Conservation (phyloP, 1,284 basidiomycete genomes). For the Testicularia cyperi region DNA sequence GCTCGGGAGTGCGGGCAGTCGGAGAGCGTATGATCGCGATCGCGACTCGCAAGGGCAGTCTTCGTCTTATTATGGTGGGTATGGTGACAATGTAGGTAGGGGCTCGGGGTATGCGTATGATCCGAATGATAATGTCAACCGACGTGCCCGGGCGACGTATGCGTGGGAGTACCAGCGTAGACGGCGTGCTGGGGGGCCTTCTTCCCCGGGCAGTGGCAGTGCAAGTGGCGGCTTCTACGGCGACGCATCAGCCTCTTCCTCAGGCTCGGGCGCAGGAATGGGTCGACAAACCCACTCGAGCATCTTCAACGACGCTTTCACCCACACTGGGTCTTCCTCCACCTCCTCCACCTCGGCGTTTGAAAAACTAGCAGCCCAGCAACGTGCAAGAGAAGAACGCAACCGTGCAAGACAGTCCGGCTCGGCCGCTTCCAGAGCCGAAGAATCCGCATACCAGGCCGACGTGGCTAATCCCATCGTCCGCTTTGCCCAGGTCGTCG, state of each 20-base stretch:
- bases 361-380: constrained; percentile 26
- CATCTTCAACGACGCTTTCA: constrained; percentile 2
- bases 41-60: too few relatives aligned
- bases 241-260: neutral
- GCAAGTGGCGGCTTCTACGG: neutral
- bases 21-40: constrained; percentile 12
- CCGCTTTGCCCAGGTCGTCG: constrained; percentile 45
- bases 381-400: constrained; percentile 21
- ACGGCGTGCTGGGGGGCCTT: neutral
- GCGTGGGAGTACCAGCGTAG: constrained; percentile 56
- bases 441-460: constrained; percentile 23
- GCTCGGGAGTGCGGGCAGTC: constrained; percentile 26
- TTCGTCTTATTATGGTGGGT: neutral
- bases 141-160: constrained; percentile 50
- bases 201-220: neutral
- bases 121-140: constrained; percentile 30
- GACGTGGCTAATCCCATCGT: constrained; percentile 36
- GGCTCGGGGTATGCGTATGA: constrained; percentile 13
- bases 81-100: constrained; percentile 16
- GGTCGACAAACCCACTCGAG: constrained; percentile 9
- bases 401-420: constrained; percentile 11
- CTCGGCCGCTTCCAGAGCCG: constrained; percentile 4
- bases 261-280: neutral
- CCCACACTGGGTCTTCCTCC: neutral
- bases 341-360: constrained; percentile 6